Evolutionary conservation across 1,284 basidiomycete species (phyloP).

Genomic region (Ustilago nuda): DNA sequence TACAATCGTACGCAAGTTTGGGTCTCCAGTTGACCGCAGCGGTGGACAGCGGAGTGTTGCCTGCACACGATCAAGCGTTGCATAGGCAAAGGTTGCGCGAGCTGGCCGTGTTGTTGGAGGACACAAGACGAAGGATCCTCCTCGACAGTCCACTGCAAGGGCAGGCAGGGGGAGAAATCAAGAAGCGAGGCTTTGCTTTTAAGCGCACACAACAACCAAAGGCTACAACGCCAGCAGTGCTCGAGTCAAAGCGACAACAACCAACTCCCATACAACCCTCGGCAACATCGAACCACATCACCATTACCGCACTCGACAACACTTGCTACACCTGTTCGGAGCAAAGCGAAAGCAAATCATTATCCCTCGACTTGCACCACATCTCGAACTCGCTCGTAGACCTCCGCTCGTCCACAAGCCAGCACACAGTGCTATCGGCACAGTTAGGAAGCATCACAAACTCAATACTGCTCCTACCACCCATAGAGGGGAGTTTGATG

Average conservation of each 20-base stretch:
- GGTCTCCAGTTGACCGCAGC: conserved; percentile 31
- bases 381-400: conserved; percentile 27
- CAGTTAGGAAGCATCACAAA: conserved; percentile 28
- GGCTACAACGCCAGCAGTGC: background rate
- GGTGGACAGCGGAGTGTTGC: conserved; percentile 36
- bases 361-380: conserved; percentile 22
- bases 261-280: background rate
- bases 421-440: conserved; percentile 18
- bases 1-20: conserved; percentile 23
- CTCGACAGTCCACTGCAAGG: background rate
- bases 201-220: conserved; percentile 23
- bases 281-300: conserved; percentile 9
- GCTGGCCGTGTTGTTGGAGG: conserved; percentile 8
- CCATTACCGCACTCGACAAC: conserved; percentile 11
- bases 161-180: conserved; percentile 1
- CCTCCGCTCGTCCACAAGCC: conserved; percentile 14
- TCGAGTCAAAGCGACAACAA: background rate
- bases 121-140: conserved; percentile 11
- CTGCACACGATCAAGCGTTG: conserved; percentile 35
- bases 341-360: background rate
- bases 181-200: conserved; percentile 27
- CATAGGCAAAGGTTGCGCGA: conserved; percentile 33
- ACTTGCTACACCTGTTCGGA: conserved; percentile 1
- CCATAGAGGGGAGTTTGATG: conserved; percentile 47
- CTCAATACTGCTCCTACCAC: conserved; percentile 31